These are phyloP conservation scores for Penicillium digitatum DNA, from an alignment of 2,329 filamentous ascomycete genomes.

Conservation along the genomic window DNA sequence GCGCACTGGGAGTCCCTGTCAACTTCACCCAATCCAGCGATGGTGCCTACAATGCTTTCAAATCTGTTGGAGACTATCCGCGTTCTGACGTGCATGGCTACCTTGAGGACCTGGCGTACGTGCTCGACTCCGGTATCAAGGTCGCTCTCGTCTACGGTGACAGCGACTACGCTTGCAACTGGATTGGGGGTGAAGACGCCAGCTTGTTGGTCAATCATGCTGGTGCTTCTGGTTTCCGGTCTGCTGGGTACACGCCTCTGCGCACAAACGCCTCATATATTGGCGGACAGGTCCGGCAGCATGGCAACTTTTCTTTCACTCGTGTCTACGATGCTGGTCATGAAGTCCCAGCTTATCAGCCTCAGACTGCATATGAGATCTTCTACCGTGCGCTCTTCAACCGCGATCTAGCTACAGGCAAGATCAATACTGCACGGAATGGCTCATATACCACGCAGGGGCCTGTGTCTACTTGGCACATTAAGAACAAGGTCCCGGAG, in stretches of 20 bases:
- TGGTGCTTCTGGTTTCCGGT: constrained; percentile 43
- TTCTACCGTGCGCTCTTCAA: constrained; percentile 52
- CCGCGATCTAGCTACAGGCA: constrained; percentile 55
- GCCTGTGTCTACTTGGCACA: constrained; percentile 40
- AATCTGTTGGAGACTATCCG: constrained; percentile 47
- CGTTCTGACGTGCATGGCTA: constrained; percentile 44
- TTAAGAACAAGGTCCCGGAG: constrained; percentile 46
- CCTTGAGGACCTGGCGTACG: constrained; percentile 39
- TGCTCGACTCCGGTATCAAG: constrained; percentile 56
- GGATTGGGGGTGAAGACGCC: constrained; percentile 54
- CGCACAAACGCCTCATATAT: constrained; percentile 42
- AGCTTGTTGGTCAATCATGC: constrained; percentile 50
- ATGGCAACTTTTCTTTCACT: constrained; percentile 49
- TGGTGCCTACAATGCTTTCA: constrained; percentile 48
- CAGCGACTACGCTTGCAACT: constrained; percentile 56
- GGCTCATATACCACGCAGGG: constrained; percentile 40
- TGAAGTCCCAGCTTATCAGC: constrained; percentile 53
- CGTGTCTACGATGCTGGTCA: constrained; percentile 50
- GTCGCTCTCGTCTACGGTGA: constrained; percentile 58
- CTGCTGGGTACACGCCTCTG: constrained; percentile 50
- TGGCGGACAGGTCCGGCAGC: constrained; percentile 47
- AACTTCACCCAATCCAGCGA: constrained; percentile 52
- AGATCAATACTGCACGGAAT: constrained; percentile 36
- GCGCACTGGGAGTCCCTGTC: constrained; percentile 56
- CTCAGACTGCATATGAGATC: constrained; percentile 52